phyloP scores from a whole-genome alignment of 345 rosid species.

The Kernera saxatilis region DNA sequence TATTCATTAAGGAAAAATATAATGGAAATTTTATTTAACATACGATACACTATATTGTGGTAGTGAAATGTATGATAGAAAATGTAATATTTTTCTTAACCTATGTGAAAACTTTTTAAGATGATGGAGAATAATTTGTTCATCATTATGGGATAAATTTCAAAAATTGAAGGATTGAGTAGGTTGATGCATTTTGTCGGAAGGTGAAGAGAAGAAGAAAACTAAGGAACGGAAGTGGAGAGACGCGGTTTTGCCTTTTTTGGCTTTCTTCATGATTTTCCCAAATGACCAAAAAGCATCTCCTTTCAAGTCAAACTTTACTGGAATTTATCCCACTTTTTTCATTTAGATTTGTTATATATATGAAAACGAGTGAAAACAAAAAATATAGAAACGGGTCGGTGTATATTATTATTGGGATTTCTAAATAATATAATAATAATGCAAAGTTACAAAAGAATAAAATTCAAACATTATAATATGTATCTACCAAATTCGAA shows the following conservation, averaged over 20 bases:
- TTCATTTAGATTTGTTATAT: background rate
- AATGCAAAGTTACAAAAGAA: background rate
- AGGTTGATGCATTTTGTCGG: background rate
- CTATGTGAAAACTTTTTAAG: too few species aligned
- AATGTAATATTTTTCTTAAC: too few species aligned
- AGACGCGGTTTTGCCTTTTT: slow-evolving; percentile 10
- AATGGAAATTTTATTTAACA: too few species aligned
- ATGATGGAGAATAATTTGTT: background rate
- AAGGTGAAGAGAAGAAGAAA: background rate
- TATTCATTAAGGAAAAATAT: too few species aligned
- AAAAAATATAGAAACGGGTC: background rate
- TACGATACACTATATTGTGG: too few species aligned
- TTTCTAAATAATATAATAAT: background rate
- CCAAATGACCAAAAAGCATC: slow-evolving; percentile 6
- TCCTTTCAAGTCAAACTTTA: background rate
- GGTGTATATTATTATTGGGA: background rate
- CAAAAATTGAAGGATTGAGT: background rate
- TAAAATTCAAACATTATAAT: background rate
- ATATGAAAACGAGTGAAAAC: background rate
- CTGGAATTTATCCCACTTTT: background rate
- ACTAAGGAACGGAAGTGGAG: background rate
- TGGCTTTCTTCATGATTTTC: slow-evolving; percentile 6
- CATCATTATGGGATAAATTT: background rate
- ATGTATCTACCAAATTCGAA: background rate
- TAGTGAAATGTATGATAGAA: too few species aligned